Evolutionary conservation across 352 stramenopile genomes (phyloP), one percentile per base, ranked within the genome.

Genomic region (Phytophthora hibernalis): DNA sequence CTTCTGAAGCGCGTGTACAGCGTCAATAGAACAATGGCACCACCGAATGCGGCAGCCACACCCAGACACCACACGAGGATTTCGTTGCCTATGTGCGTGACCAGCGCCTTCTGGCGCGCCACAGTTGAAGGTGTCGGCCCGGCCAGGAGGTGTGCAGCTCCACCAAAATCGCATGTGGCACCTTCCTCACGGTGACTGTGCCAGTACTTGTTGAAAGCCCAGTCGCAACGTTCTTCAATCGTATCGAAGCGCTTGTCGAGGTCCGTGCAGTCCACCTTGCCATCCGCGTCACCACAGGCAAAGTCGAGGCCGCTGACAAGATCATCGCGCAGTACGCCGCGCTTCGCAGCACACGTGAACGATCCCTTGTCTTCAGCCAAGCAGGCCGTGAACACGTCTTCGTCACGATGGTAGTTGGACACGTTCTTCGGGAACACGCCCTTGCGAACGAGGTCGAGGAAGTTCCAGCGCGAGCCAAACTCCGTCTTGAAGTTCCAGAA

Each of bases 381-480:
- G 43, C 83, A 92, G 2, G 83, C 82, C 10, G 79, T 61, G 58
- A 85, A 86, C 24, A 92, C 80, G 8, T 73, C 83, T 24, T 85
- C 78, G 22, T 79, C 51, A 12, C 62, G 57, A 21, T 58, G 55
- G 60, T 90, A 92, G 45, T 62, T 59, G 20, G 79, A 87, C 50
- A 92, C 78, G 70, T 91, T 91, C 74, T 89, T 90, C 2, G 84
- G 84, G 68, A 92, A 86, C 0, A 58, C 67, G 18, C 84, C 84
- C 26, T 81, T 72, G 28, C 79, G 80, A 31, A 85, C 64, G 12
- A 91, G 72, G 49, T 79, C 63, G 65, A 98, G 79, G 56, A 97
- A 98, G 47, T 90, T 92, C 94, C 94, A 98, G n/a, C 84, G 78
- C 28, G 87, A 83, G 35, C 91, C 90, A 12, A 98, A 71, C 70